Base-by-base conservation (phyloP, 148 eudicot genomes). In the Heliosperma pusillum region DNA sequence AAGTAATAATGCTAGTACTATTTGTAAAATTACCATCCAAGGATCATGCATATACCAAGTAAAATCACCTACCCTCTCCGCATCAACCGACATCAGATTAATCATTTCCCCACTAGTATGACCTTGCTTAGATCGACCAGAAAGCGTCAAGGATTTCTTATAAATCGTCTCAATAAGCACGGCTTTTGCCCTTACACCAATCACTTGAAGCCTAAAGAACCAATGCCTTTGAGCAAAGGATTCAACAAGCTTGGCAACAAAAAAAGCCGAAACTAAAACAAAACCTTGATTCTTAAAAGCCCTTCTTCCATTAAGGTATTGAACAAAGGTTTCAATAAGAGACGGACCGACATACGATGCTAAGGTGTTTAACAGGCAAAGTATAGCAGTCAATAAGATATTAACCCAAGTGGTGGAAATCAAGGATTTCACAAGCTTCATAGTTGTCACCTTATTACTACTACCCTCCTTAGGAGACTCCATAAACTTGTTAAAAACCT, bases 41-140 rank as follows among this genome's bases (percentile, higher is more conserved):
- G 88, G 87, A 81, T 89, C 87, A 74, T 89, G 92, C 88, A 89
- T 65, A 66, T 81, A 89, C 90, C 86, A 87, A 73, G 77, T 73
- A 65, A 89, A 87, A 22, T 80, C 79, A 26, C 85, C 85, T 27
- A 89, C 70, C 70, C 87, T 83, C 71, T 87, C 82, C 17, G 92
- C 92, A 82, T 89, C 92, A 71, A 89, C 90, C 20, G 90, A 73
- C 92, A 89, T 87, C 27, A 89, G 53, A 82, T 89, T 89, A 47
- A 89, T 85, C 42, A 89, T 89, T 72, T 89, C 92, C 53, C 92
- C 92, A 59, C 84, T 78, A 15, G 92, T 82, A 40, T 87, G 86
- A 22, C 87, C 87, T 58, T 87, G 87, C 80, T 79, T 89, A 33
- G 92, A 87, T 29, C 81, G 86, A n/a, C 84, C 73, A 0, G 92